A percentile compares a stretch with the other conserved stretches of the same genome.
These are phyloP conservation scores for Penicillium paneum DNA, from an alignment of 2,329 filamentous ascomycete species.

Conservation along the genomic window DNA sequence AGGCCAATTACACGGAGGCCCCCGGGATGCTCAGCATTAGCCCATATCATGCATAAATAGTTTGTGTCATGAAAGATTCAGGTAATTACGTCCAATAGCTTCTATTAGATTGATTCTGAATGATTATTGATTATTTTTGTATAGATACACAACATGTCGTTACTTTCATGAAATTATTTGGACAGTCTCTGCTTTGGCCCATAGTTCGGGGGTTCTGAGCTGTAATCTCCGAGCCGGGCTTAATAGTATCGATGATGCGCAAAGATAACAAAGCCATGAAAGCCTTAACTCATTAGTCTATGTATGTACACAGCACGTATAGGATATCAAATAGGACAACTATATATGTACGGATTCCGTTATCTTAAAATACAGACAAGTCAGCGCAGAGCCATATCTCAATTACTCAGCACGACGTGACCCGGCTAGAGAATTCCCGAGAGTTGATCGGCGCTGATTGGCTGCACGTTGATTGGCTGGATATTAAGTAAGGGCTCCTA, in stretches of 20 bases:
- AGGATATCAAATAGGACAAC: not conserved
- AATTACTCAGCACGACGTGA: conserved; percentile 13
- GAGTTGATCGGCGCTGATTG: conserved; percentile 1
- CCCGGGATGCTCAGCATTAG: not conserved
- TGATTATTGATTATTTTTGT: not conserved
- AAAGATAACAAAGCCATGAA: not conserved
- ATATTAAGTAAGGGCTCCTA: not conserved
- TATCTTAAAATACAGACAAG: not conserved
- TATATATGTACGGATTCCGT: not conserved
- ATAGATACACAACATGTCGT: too few relatives aligned
- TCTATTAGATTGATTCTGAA: not conserved
- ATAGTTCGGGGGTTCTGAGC: not conserved
- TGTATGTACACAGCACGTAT: too few relatives aligned
- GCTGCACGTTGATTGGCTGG: not conserved
- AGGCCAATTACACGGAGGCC: conserved; percentile 16
- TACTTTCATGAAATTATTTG: not conserved
- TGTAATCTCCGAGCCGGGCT: not conserved
- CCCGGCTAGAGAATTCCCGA: conserved; percentile 2
- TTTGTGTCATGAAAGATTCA: not conserved
- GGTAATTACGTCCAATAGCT: not conserved
- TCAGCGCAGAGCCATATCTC: not conserved
- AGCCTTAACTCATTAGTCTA: not conserved
- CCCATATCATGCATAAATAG: not conserved
- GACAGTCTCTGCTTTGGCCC: not conserved
- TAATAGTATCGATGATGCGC: not conserved